These are phyloP conservation scores for Pestalotiopsis sp. DNA, from an alignment of 2,329 filamentous ascomycete species.

Conservation along the genomic window DNA sequence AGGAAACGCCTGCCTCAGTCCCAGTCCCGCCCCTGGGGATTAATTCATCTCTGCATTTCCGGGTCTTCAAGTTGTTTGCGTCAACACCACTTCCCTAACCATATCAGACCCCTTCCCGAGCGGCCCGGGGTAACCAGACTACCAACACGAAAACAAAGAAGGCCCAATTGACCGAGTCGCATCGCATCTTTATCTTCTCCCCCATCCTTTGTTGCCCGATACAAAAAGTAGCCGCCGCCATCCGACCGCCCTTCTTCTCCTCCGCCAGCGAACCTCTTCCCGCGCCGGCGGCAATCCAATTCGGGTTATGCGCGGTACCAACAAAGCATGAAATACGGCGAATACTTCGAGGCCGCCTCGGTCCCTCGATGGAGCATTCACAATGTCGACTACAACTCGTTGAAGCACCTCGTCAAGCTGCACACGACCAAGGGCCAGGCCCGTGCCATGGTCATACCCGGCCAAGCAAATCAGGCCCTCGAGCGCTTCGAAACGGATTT, in stretches of 20 bases:
- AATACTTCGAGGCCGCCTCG: constrained; percentile 73
- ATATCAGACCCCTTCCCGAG: background rate
- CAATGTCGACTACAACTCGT: constrained; percentile 87
- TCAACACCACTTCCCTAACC: background rate
- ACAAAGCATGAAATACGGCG: constrained; percentile 72
- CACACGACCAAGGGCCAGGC: constrained; percentile 75
- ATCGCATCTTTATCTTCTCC: background rate
- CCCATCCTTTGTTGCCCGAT: background rate
- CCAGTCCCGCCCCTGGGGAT: background rate
- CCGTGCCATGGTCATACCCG: constrained; percentile 72
- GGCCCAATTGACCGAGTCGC: background rate
- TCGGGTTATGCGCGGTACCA: background rate
- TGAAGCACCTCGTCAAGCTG: constrained; percentile 83
- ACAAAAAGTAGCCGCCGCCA: background rate
- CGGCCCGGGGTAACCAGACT: background rate
- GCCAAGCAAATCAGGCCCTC: constrained; percentile 62
- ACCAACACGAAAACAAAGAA: background rate
- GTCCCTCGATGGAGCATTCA: constrained; percentile 83
- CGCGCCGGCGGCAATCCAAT: background rate
- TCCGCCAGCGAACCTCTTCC: background rate
- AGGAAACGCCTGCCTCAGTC: background rate
- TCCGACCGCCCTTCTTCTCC: background rate
- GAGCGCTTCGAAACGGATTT: constrained; percentile 72
- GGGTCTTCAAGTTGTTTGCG: background rate
- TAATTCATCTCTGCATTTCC: background rate